Conservation (phyloP, 2,329 filamentous ascomycete species). For the Mariannaea sp. region DNA sequence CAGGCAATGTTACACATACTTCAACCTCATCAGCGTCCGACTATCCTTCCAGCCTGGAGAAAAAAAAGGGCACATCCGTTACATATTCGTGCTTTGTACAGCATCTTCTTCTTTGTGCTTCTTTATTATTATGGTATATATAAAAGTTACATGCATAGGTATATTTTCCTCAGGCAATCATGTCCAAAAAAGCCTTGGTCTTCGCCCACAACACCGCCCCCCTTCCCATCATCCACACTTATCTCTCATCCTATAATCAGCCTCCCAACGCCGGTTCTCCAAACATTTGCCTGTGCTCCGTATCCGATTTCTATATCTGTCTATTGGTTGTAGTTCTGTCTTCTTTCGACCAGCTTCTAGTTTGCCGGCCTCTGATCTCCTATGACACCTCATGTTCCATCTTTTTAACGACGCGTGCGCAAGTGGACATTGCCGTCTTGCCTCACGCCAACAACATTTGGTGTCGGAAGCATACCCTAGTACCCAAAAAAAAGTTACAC, state of each 20-base stretch:
- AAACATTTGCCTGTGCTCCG: not conserved
- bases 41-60: too few relatives aligned
- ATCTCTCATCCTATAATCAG: not conserved
- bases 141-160: not conserved
- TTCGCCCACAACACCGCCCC: too few relatives aligned
- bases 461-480: conserved; percentile 18
- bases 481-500: conserved; percentile 19
- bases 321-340: too few relatives aligned
- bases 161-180: not conserved
- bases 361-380: not conserved
- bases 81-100: too few relatives aligned
- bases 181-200: not conserved
- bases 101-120: too few relatives aligned
- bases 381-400: not conserved
- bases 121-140: not conserved
- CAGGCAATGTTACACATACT: too few relatives aligned
- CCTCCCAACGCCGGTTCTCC: conserved; percentile 14
- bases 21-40: too few relatives aligned
- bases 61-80: too few relatives aligned
- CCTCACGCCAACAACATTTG: not conserved
- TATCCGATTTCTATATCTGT: conserved; percentile 4
- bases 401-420: conserved; percentile 1
- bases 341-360: conserved; percentile 1
- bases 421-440: conserved; percentile 4
- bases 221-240: too few relatives aligned